Evolutionary conservation across 2,329 filamentous ascomycete genomes (phyloP).

Genomic region (Paraconiothyrium sp.): DNA sequence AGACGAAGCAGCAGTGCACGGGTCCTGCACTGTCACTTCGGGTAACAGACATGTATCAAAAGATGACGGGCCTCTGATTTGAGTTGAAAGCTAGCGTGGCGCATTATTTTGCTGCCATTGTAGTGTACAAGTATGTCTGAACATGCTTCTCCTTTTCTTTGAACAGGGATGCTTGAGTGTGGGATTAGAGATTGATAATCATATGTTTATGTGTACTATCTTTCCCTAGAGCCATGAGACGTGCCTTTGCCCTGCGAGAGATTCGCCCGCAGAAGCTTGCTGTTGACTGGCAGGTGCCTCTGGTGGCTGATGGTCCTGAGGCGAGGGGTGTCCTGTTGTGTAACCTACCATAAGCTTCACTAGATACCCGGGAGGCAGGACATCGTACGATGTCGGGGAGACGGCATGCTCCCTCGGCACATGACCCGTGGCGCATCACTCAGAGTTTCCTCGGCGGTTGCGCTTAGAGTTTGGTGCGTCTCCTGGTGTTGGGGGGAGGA

Average conservation of each 20-base stretch:
- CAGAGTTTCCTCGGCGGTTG: too few relatives aligned
- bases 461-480: too few relatives aligned
- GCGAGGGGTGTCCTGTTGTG: too few relatives aligned
- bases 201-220: slow-evolving; percentile 8
- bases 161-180: slow-evolving; percentile 14
- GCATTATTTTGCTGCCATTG: slow-evolving; percentile 26
- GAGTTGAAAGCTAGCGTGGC: slow-evolving; percentile 23
- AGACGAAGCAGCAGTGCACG: not conserved
- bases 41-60: slow-evolving; percentile 36
- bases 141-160: slow-evolving; percentile 29
- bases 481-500: too few relatives aligned
- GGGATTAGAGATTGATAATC: slow-evolving; percentile 29
- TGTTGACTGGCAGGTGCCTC: too few relatives aligned
- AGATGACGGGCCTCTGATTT: slow-evolving; percentile 24
- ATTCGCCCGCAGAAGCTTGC: too few relatives aligned
- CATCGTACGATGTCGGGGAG: not conserved
- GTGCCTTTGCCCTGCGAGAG: too few relatives aligned
- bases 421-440: too few relatives aligned
- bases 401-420: too few relatives aligned
- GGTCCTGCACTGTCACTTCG: slow-evolving; percentile 3
- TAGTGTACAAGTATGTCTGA: slow-evolving; percentile 32
- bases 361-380: too few relatives aligned
- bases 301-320: too few relatives aligned
- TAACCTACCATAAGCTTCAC: too few relatives aligned
- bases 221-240: not conserved